A percentile compares a stretch with the other conserved stretches of the same genome.
phyloP scores from a whole-genome alignment of 2,329 filamentous ascomycete species.

The Apiospora hydei region DNA sequence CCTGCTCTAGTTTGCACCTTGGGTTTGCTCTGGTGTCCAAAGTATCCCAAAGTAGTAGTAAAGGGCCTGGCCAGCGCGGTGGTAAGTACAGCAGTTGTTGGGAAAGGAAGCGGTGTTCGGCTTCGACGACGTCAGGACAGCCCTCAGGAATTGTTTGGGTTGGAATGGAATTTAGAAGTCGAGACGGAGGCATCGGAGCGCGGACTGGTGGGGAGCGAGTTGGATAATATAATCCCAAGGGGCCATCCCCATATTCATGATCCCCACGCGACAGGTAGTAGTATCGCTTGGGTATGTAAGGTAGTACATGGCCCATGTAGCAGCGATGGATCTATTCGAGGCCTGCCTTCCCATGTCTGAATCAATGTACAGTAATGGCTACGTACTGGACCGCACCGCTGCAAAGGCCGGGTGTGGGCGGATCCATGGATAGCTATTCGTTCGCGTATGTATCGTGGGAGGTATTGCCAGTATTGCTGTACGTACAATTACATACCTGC shows the following conservation, averaged over 20 bases:
- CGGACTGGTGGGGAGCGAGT: constrained; percentile 26
- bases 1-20: constrained; percentile 20
- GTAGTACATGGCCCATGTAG: constrained; percentile 14
- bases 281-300: no score
- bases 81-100: neutral
- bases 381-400: constrained; percentile 22
- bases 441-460: constrained; percentile 19
- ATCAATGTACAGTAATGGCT: constrained; percentile 23
- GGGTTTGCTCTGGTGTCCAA: constrained; percentile 1
- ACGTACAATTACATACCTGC: neutral
- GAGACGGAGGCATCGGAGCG: constrained; percentile 21
- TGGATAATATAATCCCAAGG: constrained; percentile 27
- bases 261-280: constrained; percentile 13
- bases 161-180: constrained; percentile 14
- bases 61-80: neutral
- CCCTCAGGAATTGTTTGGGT: constrained; percentile 13
- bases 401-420: constrained; percentile 20
- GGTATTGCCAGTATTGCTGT: constrained; percentile 9
- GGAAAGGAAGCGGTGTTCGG: constrained; percentile 5
- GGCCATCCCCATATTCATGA: constrained; percentile 25
- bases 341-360: constrained; percentile 18
- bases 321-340: constrained; percentile 15
- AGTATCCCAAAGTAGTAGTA: constrained; percentile 24
- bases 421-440: constrained; percentile 21
- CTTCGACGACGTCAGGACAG: constrained; percentile 21